These are phyloP conservation scores for Withania somnifera DNA, from an alignment of 305 asterid genomes.

Conservation along the genomic window DNA sequence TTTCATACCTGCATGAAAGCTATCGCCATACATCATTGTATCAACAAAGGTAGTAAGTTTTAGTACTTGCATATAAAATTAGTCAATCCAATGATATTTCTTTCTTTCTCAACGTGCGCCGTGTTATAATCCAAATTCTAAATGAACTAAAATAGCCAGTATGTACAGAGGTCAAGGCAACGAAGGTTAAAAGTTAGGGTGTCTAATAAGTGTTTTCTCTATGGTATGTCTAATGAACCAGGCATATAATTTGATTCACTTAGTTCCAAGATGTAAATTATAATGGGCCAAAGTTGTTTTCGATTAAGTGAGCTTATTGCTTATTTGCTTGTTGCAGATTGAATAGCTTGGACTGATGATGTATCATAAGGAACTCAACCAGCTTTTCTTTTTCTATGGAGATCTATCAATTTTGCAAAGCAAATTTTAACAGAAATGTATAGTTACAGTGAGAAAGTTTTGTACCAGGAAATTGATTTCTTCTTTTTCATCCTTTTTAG, in stretches of 20 bases:
- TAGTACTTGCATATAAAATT: neutral
- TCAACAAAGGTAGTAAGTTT: slow-evolving; percentile 1
- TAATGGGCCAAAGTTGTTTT: neutral
- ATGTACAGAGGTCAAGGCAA: neutral
- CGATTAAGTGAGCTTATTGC: neutral
- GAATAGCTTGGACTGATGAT: neutral
- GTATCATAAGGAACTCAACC: neutral
- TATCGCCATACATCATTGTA: neutral
- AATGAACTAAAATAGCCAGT: neutral
- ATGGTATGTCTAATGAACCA: neutral
- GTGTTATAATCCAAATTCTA: neutral
- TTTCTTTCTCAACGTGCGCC: neutral
- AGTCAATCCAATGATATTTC: neutral
- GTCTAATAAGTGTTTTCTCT: neutral
- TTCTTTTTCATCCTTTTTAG: neutral
- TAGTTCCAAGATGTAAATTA: neutral
- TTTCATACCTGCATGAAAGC: slow-evolving; percentile 30
- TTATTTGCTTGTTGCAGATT: neutral
- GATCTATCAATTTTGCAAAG: slow-evolving; percentile 2
- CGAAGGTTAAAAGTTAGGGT: neutral
- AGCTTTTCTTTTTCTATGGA: neutral
- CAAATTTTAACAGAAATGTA: slow-evolving; percentile 6
- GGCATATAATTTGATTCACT: neutral
- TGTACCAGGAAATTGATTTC: neutral
- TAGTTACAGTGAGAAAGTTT: neutral